Base-by-base conservation (phyloP, 305 asterid species). In the Ajuga reptans region DNA sequence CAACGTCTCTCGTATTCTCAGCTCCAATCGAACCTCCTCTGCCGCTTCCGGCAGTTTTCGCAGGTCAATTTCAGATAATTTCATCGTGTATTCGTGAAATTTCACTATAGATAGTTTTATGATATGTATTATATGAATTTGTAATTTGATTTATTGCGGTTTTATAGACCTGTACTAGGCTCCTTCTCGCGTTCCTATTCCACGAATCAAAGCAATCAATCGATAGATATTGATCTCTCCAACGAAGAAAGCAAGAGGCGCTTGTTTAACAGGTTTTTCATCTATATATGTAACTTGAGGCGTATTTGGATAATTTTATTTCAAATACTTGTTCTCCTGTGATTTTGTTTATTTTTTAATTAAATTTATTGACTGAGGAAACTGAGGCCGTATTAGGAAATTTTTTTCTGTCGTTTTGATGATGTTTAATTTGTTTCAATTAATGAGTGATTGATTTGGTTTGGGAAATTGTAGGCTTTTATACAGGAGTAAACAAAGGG, bases 401-500 rank as follows among this genome's bases (percentile, higher is more conserved):
- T n/a, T n/a, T n/a, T n/a, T n/a, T n/a, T n/a, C n/a, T n/a, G n/a
- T n/a, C n/a, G n/a, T n/a, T n/a, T n/a, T n/a, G n/a, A n/a, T n/a
- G 27, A 21, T 21, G 27, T 21, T 21, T 21, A 21, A 5, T 1
- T 17, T 36, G 2, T 15, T 36, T 3, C 9, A 4, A 0, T 15
- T 36, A 24, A 17, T 59, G 60, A 65, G 59, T 54, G 50, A 41
- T 67, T 67, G 45, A 29, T 62, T 33, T 9, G 72, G 49, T 17
- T 31, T 55, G 59, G 50, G 52, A 10, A 56, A 39, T 47, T 84
- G 39, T 78, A 89, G 97, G 85, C 82, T 39, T 64, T 54, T 89
- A 56, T 91, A 88, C 55, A 82, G 95, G 83, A 91, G 96, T 82
- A 89, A 83, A 75, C 97, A 91, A 55, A 84, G 97, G 81, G 97